Conservation (phyloP, 139 green algal species). For the Chlorokybus atmophyticus region DNA sequence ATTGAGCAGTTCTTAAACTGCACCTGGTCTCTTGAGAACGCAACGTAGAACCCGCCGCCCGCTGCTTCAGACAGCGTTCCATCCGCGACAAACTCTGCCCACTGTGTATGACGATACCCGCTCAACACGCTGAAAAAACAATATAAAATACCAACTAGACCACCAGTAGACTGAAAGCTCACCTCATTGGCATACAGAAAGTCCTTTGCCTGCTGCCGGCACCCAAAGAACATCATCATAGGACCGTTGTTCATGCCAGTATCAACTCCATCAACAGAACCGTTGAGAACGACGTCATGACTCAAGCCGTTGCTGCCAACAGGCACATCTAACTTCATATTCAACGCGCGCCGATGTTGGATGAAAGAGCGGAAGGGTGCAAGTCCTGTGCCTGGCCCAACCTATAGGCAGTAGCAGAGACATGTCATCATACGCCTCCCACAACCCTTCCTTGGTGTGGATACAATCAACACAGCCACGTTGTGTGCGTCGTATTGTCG, state of each 20-base stretch:
- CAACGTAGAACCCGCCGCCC: conserved; percentile 19
- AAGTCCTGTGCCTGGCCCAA: background rate
- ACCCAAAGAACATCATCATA: conserved; percentile 10
- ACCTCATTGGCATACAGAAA: conserved; percentile 7
- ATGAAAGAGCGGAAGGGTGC: background rate
- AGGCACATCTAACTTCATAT: no score
- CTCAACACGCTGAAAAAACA: background rate
- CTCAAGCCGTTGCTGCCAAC: no score
- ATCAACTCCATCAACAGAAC: no score
- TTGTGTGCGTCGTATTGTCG: no score
- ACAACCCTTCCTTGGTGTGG: no score
- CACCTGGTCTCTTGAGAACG: conserved; percentile 27
- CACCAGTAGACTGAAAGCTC: background rate
- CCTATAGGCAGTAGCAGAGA: no score
- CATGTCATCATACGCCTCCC: no score
- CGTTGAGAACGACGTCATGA: no score
- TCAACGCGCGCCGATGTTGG: background rate
- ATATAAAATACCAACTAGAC: background rate
- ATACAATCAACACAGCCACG: no score
- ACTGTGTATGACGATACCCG: background rate
- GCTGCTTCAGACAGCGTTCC: background rate
- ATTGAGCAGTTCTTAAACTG: no score
- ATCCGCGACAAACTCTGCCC: background rate
- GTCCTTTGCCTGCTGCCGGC: conserved; percentile 2
- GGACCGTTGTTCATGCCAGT: no score